Percentiles rank a stretch among this genome's conserved stretches.
These are phyloP conservation scores for Cladophialophora carrionii DNA, from an alignment of 2,329 filamentous ascomycete species.

Conservation along the genomic window DNA sequence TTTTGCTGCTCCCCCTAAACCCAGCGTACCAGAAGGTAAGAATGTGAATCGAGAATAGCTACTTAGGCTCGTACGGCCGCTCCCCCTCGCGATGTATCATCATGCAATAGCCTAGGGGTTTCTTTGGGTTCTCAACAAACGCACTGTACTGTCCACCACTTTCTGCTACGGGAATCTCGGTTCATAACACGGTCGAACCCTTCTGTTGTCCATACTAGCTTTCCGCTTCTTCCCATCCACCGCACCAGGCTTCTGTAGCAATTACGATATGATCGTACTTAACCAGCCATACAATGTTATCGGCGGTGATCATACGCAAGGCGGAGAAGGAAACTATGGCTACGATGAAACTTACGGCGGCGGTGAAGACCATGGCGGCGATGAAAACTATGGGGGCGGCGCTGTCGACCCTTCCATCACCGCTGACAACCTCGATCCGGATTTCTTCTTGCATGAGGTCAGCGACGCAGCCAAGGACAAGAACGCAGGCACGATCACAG, in stretches of 20 bases:
- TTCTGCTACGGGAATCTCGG: no score
- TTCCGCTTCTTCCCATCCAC: background rate
- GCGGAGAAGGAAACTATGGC: no score
- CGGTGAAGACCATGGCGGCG: background rate
- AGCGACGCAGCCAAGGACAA: background rate
- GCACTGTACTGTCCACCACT: no score
- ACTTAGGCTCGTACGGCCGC: no score
- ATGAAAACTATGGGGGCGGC: background rate
- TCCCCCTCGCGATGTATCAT: no score
- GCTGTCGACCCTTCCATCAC: background rate
- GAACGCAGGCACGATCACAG: background rate
- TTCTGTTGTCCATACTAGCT: background rate
- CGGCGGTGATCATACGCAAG: no score
- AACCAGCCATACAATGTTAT: background rate
- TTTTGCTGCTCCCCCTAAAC: background rate
- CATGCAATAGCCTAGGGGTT: no score
- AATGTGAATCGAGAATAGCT: background rate
- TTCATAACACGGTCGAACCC: background rate
- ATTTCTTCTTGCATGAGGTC: background rate
- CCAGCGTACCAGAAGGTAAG: background rate
- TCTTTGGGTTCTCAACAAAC: no score
- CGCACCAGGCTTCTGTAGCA: background rate
- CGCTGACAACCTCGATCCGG: background rate
- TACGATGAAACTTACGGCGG: no score
- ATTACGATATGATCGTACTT: background rate